Evolutionary conservation across 2,329 filamentous ascomycete species (phyloP).

Genomic region (Hysterium pulicare): DNA sequence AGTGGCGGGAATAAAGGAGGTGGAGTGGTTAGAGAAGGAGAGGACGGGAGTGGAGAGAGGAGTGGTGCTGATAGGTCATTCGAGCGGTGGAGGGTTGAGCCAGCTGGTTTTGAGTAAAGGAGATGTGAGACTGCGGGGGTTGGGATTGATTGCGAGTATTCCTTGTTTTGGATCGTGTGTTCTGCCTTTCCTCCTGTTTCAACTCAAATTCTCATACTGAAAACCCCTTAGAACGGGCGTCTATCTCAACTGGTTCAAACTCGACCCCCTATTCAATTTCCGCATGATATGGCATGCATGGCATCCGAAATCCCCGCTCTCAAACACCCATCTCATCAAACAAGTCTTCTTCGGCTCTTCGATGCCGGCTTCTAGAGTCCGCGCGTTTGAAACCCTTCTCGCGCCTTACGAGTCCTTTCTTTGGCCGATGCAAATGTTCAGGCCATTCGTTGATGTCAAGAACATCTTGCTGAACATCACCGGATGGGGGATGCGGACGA

Average conservation of each 20-base stretch:
- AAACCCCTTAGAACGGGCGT: too few species aligned
- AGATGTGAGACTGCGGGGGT: slow-evolving; percentile 40
- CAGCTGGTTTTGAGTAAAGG: slow-evolving; percentile 49
- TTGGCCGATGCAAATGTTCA: slow-evolving; percentile 52
- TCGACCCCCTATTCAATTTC: slow-evolving; percentile 49
- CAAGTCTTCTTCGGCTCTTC: slow-evolving; percentile 50
- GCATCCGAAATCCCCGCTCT: slow-evolving; percentile 53
- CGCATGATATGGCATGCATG: slow-evolving; percentile 47
- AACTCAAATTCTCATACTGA: too few species aligned
- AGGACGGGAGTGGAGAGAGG: slow-evolving; percentile 12
- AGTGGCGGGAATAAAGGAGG: slow-evolving; percentile 38
- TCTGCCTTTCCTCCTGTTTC: too few species aligned
- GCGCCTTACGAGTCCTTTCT: slow-evolving; percentile 52
- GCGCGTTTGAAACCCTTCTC: slow-evolving; percentile 43
- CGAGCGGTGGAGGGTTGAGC: slow-evolving; percentile 49
- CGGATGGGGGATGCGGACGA: slow-evolving; percentile 33
- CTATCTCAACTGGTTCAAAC: slow-evolving; percentile 46
- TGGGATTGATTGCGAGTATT: slow-evolving; percentile 48
- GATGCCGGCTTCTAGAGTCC: slow-evolving; percentile 41
- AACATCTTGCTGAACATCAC: slow-evolving; percentile 40
- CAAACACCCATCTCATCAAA: slow-evolving; percentile 48
- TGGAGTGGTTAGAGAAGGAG: slow-evolving; percentile 31
- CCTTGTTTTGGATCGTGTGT: slow-evolving; percentile 50
- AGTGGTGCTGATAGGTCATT: slow-evolving; percentile 51
- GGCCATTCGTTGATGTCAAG: slow-evolving; percentile 41